Evolutionary conservation across 2,329 filamentous ascomycete species (phyloP), one percentile per base, ranked within the genome.

Genomic region (Hypoxylon sp.): DNA sequence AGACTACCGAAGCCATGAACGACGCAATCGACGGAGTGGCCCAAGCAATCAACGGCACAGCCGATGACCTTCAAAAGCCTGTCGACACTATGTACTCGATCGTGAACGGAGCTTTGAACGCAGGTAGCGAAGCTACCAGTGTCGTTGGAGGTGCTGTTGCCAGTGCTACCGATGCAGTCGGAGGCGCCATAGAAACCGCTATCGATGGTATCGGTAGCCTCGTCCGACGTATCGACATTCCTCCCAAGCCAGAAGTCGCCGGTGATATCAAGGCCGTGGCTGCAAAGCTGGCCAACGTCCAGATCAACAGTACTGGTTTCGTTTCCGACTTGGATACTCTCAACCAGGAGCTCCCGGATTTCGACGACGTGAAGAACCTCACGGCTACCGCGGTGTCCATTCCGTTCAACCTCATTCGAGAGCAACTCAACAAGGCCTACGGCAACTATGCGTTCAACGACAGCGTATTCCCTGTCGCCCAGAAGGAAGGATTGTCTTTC

Each of bases 401-500:
- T 1, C 94, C 94, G 0, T 97, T 99, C 69, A 81, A 93, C 63
- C 76, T 90, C 55, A 83, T 97, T 64, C 90, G 89, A 63, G 74
- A 78, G 55, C 75, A 88, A 35, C 81, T 99, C 64, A 88, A 91
- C 59, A 74, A 85, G 9, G 85, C 80, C 23, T 81, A 94, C 64
- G 81, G 84, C 38, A 80, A 76, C 55, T 97, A 91, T 77, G 80
- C 78, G 21, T 96, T 97, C 68, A 84, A 97, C 67, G 80, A 85
- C 11, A 82, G 83, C 8, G 72, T 88, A 7, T 93, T 99, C 63
- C 91, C 92, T 0, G 80, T 96, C 2, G 91, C 94, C 1, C 75
- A 87, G 62, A 96, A 96, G 75, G 81, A 95, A 70, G 76, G 84
- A 26, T 78, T 99, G 43, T 87, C 81, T 1, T 97, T 99, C 75